Evolutionary conservation across 495 filamentous ascomycete genomes (phyloP).

Genomic region (Recurvomyces mirabilis): DNA sequence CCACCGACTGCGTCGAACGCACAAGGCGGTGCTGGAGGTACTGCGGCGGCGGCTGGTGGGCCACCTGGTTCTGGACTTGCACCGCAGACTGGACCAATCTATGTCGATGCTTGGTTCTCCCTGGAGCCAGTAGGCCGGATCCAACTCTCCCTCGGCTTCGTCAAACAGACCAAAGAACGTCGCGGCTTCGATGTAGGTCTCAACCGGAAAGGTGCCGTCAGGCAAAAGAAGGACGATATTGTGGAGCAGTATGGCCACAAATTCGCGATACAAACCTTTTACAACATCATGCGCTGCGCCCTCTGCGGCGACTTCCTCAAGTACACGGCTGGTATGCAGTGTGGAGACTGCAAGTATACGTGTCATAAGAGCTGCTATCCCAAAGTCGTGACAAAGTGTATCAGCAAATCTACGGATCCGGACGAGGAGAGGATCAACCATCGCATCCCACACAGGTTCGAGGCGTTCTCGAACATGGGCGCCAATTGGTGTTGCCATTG

Average conservation of each 20-base stretch:
- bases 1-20: slow-evolving; percentile 29
- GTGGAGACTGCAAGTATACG: slow-evolving; percentile 98
- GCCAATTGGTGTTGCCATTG: slow-evolving; percentile 99
- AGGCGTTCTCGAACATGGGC: slow-evolving; percentile 86
- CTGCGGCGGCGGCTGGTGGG: slow-evolving; percentile 26
- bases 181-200: slow-evolving; percentile 69
- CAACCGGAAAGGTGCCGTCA: slow-evolving; percentile 88
- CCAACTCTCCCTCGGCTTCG: slow-evolving; percentile 75
- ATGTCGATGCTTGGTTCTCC: slow-evolving; percentile 93
- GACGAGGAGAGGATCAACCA: slow-evolving; percentile 99
- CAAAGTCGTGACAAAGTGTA: slow-evolving; percentile 99
- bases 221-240: slow-evolving; percentile 91
- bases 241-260: slow-evolving; percentile 99
- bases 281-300: slow-evolving; percentile 99
- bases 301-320: slow-evolving; percentile 97
- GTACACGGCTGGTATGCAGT: slow-evolving; percentile 97
- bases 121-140: slow-evolving; percentile 89
- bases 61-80: slow-evolving; percentile 29
- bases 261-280: slow-evolving; percentile 94
- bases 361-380: slow-evolving; percentile 94
- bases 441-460: slow-evolving; percentile 93
- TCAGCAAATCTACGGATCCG: slow-evolving; percentile 97
- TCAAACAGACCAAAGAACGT: slow-evolving; percentile 57
- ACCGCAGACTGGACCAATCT: slow-evolving; percentile 42
- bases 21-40: slow-evolving; percentile 21